Evolutionary conservation across 1,284 basidiomycete species (phyloP).

Genomic region (Trichosporon coremiiforme): DNA sequence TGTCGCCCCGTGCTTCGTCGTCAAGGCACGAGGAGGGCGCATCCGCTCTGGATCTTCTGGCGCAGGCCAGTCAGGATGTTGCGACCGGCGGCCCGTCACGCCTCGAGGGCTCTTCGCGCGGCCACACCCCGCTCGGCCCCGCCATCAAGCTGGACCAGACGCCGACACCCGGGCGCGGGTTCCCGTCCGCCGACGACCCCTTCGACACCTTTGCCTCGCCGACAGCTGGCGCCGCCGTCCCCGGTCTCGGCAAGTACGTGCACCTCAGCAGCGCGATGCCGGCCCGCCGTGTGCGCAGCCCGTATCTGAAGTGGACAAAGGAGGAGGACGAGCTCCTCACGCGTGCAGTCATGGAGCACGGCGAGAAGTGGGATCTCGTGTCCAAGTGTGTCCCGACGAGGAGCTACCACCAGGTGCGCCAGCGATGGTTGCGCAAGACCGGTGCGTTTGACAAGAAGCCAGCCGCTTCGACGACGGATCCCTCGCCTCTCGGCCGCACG

Average conservation of each 20-base stretch:
- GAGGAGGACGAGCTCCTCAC: slow-evolving; percentile 56
- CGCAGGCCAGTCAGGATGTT: slow-evolving; percentile 47
- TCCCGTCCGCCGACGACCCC: slow-evolving; percentile 27
- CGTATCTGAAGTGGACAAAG: slow-evolving; percentile 55
- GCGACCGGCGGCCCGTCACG: slow-evolving; percentile 18
- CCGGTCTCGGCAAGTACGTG: slow-evolving; percentile 53
- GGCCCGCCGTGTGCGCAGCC: slow-evolving; percentile 46
- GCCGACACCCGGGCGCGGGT: not conserved
- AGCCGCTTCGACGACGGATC: slow-evolving; percentile 21
- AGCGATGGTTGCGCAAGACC: slow-evolving; percentile 53
- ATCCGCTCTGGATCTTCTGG: slow-evolving; percentile 49
- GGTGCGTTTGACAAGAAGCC: slow-evolving; percentile 55
- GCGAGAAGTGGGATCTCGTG: slow-evolving; percentile 56
- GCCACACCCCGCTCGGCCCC: slow-evolving; percentile 39
- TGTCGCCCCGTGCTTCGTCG: slow-evolving; percentile 17
- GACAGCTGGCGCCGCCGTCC: slow-evolving; percentile 42
- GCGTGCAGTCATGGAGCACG: slow-evolving; percentile 52
- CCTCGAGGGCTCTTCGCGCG: slow-evolving; percentile 13
- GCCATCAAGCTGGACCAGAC: slow-evolving; percentile 41
- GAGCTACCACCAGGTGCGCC: slow-evolving; percentile 55
- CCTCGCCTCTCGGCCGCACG: slow-evolving; percentile 26
- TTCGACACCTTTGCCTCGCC: slow-evolving; percentile 43
- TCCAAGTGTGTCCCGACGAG: slow-evolving; percentile 53
- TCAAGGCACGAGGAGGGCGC: slow-evolving; percentile 28
- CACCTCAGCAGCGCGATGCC: slow-evolving; percentile 50